phyloP scores from a whole-genome alignment of 2,329 filamentous ascomycete genomes.

The Drechslera avenae region DNA sequence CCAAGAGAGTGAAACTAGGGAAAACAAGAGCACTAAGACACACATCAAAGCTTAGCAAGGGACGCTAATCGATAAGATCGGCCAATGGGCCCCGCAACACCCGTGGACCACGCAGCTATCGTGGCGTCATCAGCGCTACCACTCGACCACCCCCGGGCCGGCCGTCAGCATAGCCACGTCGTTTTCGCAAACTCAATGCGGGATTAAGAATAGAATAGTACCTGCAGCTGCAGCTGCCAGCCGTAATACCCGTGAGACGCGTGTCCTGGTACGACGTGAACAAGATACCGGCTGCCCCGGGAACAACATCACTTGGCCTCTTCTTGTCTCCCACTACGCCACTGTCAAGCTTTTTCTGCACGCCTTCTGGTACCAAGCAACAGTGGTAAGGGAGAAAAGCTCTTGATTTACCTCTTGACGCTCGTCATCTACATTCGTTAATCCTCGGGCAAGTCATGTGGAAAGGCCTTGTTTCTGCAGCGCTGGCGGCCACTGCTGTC shows the following conservation, averaged over 20 bases:
- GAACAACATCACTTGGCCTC: neutral
- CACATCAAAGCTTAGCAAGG: no score
- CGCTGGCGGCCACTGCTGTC: constrained; percentile 18
- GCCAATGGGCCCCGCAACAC: neutral
- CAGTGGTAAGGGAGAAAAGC: constrained; percentile 13
- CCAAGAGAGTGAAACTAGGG: no score
- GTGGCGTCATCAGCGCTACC: no score
- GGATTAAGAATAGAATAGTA: neutral
- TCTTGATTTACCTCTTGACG: constrained; percentile 5
- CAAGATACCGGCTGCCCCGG: constrained; percentile 3
- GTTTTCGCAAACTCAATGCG: no score
- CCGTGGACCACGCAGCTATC: neutral
- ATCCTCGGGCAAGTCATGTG: constrained; percentile 9
- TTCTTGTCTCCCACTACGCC: constrained; percentile 1
- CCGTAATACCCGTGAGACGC: neutral
- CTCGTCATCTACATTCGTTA: constrained; percentile 15
- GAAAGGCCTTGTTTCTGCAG: constrained; percentile 17
- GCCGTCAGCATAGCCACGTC: no score
- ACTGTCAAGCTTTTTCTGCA: constrained; percentile 13
- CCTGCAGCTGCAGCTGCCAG: neutral
- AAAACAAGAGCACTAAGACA: no score
- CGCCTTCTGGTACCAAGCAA: constrained; percentile 15
- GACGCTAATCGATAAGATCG: no score
- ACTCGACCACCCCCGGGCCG: no score
- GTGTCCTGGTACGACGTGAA: neutral